Base-by-base conservation (phyloP, 805 yeast species). In the Maudiozyma barnettii region DNA sequence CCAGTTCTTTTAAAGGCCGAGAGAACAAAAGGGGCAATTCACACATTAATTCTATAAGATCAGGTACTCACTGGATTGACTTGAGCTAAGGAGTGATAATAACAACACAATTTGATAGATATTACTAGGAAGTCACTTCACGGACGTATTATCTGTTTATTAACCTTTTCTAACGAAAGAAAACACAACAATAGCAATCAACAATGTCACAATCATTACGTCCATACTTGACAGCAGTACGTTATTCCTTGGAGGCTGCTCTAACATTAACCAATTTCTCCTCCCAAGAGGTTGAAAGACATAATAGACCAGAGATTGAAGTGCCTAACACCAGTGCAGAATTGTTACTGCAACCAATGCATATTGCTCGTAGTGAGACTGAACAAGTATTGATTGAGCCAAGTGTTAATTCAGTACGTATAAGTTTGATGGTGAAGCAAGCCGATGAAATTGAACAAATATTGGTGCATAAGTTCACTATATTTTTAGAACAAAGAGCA, bases 391-490 rank as follows among this genome's bases (percentile, higher is more conserved):
- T 93, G 54, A 93, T 93, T 56, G 99, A 93, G 65, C 89, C 97
- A 12, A 83, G 95, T 52, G 83, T 93, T 62, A 93, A 93, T 68
- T 85, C 96, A 1, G 86, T 90, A 37, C 77, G 99, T 62, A 83
- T 93, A 22, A 84, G 93, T 39, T 84, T 93, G 57, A 85, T 84
- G 64, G 91, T 93, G 66, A 93, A 93, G 67, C 99, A 93, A 68
- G 95, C 96, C 12, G 99, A 93, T 67, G 99, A 93, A 65, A 90
- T 93, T 63, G 99, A 93, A 70, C 84, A 80, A 58, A 89, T 93
- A 50, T 74, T 93, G 53, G 99, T 93, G 39, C 96, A 88, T 64
- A 90, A 90, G 68, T 93, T 93, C 67, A 84, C 97, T 5, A 74
- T 96, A 54, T 93, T 93, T 65, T 76, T 93, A 61, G 90, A 95